These are phyloP conservation scores for Suillus placidus DNA, from an alignment of 768 basidiomycete species.

Conservation along the genomic window DNA sequence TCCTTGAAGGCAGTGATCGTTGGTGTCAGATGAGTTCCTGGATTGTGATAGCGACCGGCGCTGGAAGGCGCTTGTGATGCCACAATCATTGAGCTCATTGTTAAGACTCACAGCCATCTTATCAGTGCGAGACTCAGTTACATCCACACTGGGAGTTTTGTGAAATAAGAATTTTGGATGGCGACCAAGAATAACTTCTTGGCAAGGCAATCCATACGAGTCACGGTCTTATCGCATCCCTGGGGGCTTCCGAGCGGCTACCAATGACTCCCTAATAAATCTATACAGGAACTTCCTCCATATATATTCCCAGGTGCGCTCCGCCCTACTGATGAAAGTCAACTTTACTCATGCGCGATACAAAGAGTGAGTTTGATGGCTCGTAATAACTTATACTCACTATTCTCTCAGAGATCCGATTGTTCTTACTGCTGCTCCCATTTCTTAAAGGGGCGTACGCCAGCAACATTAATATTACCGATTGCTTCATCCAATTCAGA, in stretches of 20 bases:
- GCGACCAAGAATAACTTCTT: neutral
- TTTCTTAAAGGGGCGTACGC: neutral
- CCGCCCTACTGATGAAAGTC: neutral
- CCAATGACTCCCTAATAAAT: neutral
- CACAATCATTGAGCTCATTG: neutral
- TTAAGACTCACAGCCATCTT: neutral
- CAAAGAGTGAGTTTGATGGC: neutral
- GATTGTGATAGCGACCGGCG: neutral
- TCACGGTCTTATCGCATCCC: neutral
- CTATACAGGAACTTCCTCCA: neutral
- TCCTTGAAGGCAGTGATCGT: neutral
- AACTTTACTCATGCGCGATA: neutral
- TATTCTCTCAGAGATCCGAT: neutral
- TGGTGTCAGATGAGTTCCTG: neutral
- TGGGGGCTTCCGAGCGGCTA: neutral
- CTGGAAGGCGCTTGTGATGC: neutral
- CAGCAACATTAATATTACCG: constrained; percentile 8
- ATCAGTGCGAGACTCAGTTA: neutral
- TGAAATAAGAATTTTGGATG: neutral
- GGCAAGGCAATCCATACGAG: neutral
- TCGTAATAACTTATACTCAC: neutral
- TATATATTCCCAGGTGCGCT: neutral
- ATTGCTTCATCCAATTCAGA: constrained; percentile 18
- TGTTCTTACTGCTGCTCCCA: neutral
- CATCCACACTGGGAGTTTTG: neutral